Evolutionary conservation across 371 early-diverging fungal species (phyloP).

Genomic region (Fennellomyces sp.): DNA sequence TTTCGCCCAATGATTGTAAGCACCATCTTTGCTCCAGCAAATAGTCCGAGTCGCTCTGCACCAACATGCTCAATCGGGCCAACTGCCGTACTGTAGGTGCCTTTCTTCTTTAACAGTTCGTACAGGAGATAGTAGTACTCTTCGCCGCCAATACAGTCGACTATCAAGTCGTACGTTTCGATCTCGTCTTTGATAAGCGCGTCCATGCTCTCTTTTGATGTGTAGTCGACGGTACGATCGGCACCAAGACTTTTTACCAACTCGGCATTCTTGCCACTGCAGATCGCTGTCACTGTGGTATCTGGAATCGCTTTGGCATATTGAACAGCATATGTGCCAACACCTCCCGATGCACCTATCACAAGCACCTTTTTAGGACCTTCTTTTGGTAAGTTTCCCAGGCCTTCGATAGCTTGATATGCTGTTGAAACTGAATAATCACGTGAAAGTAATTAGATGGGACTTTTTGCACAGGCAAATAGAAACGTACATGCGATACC

Average conservation of each 20-base stretch:
- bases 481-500: conserved; percentile 27
- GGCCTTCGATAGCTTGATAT: conserved; percentile 31
- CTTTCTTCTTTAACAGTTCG: conserved; percentile 34
- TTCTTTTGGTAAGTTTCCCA: conserved; percentile 12
- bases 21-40: conserved; percentile 11
- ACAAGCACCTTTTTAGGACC: conserved; percentile 38
- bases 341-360: conserved; percentile 62
- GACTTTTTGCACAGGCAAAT: no score
- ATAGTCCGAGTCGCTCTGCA: conserved; percentile 14
- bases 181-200: conserved; percentile 15
- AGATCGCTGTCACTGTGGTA: conserved; percentile 65
- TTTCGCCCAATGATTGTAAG: conserved; percentile 1
- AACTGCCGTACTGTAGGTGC: conserved; percentile 47
- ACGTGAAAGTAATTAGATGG: background rate
- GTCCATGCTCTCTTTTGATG: conserved; percentile 25
- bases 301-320: conserved; percentile 57
- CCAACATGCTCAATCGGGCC: conserved; percentile 37
- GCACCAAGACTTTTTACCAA: conserved; percentile 61
- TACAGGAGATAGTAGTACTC: conserved; percentile 36
- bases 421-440: conserved; percentile 33
- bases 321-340: conserved; percentile 67
- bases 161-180: conserved; percentile 41
- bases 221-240: conserved; percentile 64
- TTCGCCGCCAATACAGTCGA: conserved; percentile 61
- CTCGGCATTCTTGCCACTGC: conserved; percentile 53